Evolutionary conservation across 2,329 filamentous ascomycete species (phyloP).

Genomic region (Colletotrichum ledebouriae): DNA sequence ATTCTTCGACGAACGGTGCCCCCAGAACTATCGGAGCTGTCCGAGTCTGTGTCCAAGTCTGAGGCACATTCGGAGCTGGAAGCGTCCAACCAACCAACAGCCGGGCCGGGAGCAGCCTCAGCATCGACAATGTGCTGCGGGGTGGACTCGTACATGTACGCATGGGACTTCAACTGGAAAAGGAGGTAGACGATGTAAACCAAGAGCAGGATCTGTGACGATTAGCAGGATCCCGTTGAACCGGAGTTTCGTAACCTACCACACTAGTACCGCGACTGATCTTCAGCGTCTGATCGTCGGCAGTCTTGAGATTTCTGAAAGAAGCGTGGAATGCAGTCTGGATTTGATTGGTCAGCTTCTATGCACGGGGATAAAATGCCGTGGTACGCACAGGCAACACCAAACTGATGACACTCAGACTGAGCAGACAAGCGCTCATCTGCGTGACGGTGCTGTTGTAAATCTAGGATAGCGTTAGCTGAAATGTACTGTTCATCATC

Average conservation of each 20-base stretch:
- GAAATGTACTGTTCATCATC: neutral
- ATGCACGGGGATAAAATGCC: slow-evolving; percentile 58
- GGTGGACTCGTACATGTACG: slow-evolving; percentile 92
- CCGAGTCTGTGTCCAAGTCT: slow-evolving; percentile 77
- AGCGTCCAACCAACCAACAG: slow-evolving; percentile 84
- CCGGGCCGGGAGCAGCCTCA: slow-evolving; percentile 86
- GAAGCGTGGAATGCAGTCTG: slow-evolving; percentile 93
- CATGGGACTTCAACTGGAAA: slow-evolving; percentile 92
- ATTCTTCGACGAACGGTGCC: slow-evolving; percentile 80
- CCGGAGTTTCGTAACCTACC: slow-evolving; percentile 60
- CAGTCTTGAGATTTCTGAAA: slow-evolving; percentile 72
- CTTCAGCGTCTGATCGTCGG: slow-evolving; percentile 80
- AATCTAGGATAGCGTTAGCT: slow-evolving; percentile 63
- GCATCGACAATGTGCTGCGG: slow-evolving; percentile 94
- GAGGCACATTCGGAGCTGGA: slow-evolving; percentile 70
- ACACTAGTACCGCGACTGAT: slow-evolving; percentile 93
- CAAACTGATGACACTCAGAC: slow-evolving; percentile 89
- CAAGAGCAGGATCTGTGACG: slow-evolving; percentile 76
- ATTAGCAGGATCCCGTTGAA: neutral
- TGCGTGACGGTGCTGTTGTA: slow-evolving; percentile 97
- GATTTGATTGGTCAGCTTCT: slow-evolving; percentile 4
- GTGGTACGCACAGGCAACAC: slow-evolving; percentile 76
- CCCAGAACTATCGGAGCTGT: slow-evolving; percentile 67
- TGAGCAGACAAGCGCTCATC: slow-evolving; percentile 94
- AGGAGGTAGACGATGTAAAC: slow-evolving; percentile 88